Conservation (phyloP, 1,284 basidiomycete genomes). For the Cystobasidium sp. region DNA sequence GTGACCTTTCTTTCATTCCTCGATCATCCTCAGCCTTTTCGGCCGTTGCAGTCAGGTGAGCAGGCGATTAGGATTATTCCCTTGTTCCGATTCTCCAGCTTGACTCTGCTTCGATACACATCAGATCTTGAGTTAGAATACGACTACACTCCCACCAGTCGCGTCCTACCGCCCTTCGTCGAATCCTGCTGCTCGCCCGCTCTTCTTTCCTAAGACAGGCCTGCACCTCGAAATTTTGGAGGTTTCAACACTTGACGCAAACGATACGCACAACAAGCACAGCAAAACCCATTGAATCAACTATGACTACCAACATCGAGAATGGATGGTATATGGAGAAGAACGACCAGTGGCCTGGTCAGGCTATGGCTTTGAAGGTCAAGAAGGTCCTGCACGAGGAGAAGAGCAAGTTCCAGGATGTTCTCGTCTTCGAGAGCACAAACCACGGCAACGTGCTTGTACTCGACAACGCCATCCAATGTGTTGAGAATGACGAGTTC, state of each 20-base stretch:
- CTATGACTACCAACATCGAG: constrained; percentile 23
- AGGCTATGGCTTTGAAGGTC: constrained; percentile 94
- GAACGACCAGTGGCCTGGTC: constrained; percentile 92
- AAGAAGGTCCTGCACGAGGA: constrained; percentile 94
- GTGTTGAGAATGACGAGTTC: constrained; percentile 97
- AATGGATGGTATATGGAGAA: constrained; percentile 92
- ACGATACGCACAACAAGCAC: not conserved
- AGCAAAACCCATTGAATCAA: not conserved
- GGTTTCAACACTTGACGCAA: not conserved
- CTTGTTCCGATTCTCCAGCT: too few species aligned
- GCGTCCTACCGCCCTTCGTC: not conserved
- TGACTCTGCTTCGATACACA: too few species aligned
- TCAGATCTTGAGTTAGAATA: too few species aligned
- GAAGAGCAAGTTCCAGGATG: constrained; percentile 85
- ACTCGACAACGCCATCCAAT: constrained; percentile 78
- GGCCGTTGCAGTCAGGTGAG: too few species aligned
- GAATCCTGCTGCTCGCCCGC: not conserved
- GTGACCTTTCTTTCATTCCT: constrained; percentile 1
- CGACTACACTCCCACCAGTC: not conserved
- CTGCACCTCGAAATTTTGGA: constrained; percentile 3
- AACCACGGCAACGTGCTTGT: constrained; percentile 95
- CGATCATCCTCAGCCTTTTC: too few species aligned
- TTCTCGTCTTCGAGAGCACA: constrained; percentile 92
- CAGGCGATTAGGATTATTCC: too few species aligned
- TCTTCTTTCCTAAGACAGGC: not conserved